phyloP scores from a whole-genome alignment of 1,284 basidiomycete species.

The Melampsora larici-populina region DNA sequence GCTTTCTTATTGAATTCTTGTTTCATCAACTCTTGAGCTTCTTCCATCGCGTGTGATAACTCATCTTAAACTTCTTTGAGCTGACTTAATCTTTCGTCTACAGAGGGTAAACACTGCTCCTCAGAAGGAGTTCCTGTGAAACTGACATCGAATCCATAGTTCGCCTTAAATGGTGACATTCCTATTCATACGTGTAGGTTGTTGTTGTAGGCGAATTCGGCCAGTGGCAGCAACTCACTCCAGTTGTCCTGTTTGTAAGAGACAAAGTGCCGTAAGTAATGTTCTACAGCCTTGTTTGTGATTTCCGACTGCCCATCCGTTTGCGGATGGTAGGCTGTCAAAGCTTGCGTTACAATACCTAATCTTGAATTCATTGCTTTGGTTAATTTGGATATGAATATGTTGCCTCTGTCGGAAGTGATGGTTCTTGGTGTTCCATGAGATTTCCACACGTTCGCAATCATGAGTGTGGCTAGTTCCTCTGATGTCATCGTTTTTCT shows the following conservation, averaged over 20 bases:
- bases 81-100: background rate
- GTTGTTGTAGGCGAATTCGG: conserved; percentile 8
- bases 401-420: background rate
- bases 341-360: background rate
- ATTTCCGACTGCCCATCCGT: no score
- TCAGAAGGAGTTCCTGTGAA: background rate
- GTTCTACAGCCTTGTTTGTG: background rate
- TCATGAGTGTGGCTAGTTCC: background rate
- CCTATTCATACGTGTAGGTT: background rate
- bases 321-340: no score
- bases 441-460: no score
- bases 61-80: background rate
- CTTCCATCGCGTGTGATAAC: background rate
- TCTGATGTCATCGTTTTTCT: background rate
- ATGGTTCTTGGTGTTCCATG: conserved; percentile 5
- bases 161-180: conserved; percentile 1
- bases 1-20: background rate
- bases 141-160: background rate
- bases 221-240: no score
- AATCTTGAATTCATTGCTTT: background rate
- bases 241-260: no score
- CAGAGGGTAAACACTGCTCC: background rate
- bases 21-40: conserved; percentile 2
- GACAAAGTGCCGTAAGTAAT: background rate
- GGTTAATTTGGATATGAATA: background rate